Evolutionary conservation across 148 eudicot genomes (phyloP).

Genomic region (Vaccinium vitisidaea): DNA sequence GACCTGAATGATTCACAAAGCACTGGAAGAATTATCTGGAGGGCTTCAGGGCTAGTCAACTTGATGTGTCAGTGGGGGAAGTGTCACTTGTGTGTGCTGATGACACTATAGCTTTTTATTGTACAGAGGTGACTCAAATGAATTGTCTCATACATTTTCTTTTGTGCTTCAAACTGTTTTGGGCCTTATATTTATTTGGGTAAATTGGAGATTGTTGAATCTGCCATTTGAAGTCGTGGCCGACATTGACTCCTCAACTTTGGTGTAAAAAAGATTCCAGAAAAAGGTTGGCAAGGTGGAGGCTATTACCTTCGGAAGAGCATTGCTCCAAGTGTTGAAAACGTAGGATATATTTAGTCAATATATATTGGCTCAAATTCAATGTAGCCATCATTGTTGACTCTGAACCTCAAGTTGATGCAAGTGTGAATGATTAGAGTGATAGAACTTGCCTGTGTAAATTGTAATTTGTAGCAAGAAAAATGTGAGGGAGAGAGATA

Average conservation of each 20-base stretch:
- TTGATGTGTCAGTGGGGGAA: neutral
- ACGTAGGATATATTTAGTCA: neutral
- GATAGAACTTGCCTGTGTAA: constrained; percentile 4
- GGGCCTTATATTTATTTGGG: neutral
- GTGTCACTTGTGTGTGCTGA: neutral
- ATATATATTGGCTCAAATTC: neutral
- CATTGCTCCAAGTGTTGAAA: neutral
- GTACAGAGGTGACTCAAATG: neutral
- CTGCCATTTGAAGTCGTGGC: neutral
- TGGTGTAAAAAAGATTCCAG: neutral
- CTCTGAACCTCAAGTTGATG: neutral
- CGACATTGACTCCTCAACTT: neutral
- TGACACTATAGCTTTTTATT: neutral
- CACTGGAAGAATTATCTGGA: neutral
- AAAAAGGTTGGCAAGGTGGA: neutral
- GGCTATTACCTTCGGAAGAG: neutral
- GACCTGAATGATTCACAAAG: neutral
- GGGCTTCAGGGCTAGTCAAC: neutral
- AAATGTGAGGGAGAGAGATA: neutral
- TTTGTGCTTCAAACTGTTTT: neutral
- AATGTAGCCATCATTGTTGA: neutral
- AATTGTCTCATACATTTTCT: neutral
- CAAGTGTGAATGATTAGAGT: neutral
- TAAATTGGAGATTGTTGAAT: neutral
- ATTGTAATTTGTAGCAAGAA: neutral